Evolutionary conservation across 1,284 basidiomycete species (phyloP).

Genomic region (Earliella scabrosa): DNA sequence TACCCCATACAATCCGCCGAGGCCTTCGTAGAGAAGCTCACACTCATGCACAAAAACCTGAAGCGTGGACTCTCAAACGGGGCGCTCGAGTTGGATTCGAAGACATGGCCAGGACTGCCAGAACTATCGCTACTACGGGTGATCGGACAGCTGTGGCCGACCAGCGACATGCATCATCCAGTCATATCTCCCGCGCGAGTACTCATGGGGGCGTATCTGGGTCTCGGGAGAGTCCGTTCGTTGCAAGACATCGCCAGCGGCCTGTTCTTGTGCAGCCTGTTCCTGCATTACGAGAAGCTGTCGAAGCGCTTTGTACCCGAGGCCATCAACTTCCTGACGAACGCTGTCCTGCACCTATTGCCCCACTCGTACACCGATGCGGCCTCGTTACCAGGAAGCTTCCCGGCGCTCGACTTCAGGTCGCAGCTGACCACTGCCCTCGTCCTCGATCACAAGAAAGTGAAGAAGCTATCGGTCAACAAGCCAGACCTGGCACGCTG

Average conservation of each 20-base stretch:
- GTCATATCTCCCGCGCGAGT: slow-evolving; percentile 88
- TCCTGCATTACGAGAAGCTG: slow-evolving; percentile 81
- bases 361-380: slow-evolving; percentile 58
- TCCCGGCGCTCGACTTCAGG: slow-evolving; percentile 76
- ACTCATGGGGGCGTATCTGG: slow-evolving; percentile 92
- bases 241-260: slow-evolving; percentile 83
- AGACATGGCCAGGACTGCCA: slow-evolving; percentile 87
- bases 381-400: slow-evolving; percentile 61
- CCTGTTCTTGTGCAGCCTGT: slow-evolving; percentile 87
- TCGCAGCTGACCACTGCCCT: slow-evolving; percentile 48
- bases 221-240: slow-evolving; percentile 80
- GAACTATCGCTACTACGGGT: slow-evolving; percentile 87
- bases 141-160: slow-evolving; percentile 88
- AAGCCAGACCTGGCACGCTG: slow-evolving; percentile 55
- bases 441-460: slow-evolving; percentile 45
- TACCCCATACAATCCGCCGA: slow-evolving; percentile 85
- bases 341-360: slow-evolving; percentile 73
- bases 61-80: slow-evolving; percentile 84
- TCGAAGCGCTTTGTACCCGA: slow-evolving; percentile 93
- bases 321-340: slow-evolving; percentile 82
- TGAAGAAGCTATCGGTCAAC: slow-evolving; percentile 41
- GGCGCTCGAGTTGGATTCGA: slow-evolving; percentile 62
- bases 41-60: slow-evolving; percentile 95
- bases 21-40: slow-evolving; percentile 83
- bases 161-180: slow-evolving; percentile 92